A percentile compares a stretch with the other conserved stretches of the same genome.
phyloP scores from a whole-genome alignment of 148 eudicot species.

The Dianthus caryophyllus region DNA sequence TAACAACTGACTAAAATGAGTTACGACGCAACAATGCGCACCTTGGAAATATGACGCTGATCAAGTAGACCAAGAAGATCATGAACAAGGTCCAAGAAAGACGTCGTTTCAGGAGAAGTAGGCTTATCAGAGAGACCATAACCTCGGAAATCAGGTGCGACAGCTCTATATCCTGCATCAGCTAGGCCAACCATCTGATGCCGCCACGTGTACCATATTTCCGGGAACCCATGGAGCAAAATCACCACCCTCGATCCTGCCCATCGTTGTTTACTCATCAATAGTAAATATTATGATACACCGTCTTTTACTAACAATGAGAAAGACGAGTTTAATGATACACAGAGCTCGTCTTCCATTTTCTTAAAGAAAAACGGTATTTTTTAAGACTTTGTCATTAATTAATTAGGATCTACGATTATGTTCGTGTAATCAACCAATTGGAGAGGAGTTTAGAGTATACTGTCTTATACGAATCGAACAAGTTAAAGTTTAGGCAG shows the following conservation, averaged over 20 bases:
- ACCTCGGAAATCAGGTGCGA: conserved; percentile 40
- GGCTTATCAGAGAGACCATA: conserved; percentile 40
- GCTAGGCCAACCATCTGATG: conserved; percentile 39
- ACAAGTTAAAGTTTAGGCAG: too few relatives aligned
- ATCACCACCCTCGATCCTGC: conserved; percentile 32
- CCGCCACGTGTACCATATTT: conserved; percentile 50
- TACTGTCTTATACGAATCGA: too few relatives aligned
- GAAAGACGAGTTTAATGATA: too few relatives aligned
- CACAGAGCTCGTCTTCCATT: too few relatives aligned
- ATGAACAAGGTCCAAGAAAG: conserved; percentile 21
- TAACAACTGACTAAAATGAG: too few relatives aligned
- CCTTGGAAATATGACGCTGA: conserved; percentile 35
- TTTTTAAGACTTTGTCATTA: too few relatives aligned
- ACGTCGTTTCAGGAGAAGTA: conserved; percentile 26
- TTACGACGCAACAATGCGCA: conserved; percentile 1
- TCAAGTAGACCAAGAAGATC: conserved; percentile 36
- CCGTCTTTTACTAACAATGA: too few relatives aligned
- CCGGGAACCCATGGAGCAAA: conserved; percentile 45
- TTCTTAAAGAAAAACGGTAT: too few relatives aligned
- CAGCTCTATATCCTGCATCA: conserved; percentile 32
- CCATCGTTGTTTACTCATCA: not conserved
- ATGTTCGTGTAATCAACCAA: too few relatives aligned
- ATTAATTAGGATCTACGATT: too few relatives aligned
- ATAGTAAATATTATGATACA: too few relatives aligned
- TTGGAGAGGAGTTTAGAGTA: too few relatives aligned